phyloP scores from a whole-genome alignment of 805 yeast species.

The Ogataea methylovora region DNA sequence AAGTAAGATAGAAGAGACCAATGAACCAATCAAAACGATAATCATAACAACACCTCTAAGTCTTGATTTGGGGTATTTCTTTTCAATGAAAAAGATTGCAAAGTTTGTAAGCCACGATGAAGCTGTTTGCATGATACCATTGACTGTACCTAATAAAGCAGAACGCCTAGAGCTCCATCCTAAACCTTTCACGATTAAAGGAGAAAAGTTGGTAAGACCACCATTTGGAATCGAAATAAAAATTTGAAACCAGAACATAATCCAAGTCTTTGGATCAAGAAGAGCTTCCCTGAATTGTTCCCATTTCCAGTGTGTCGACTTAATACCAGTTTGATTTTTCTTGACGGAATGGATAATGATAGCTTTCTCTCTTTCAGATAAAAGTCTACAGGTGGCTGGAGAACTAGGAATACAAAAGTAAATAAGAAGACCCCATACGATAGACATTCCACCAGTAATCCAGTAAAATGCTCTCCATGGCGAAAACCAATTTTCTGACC shows the following conservation, averaged over 20 bases:
- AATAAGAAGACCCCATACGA: conserved; percentile 37
- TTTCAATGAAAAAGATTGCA: conserved; percentile 44
- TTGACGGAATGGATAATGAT: conserved; percentile 50
- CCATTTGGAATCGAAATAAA: conserved; percentile 51
- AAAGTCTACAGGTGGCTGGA: conserved; percentile 45
- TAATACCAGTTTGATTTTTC: conserved; percentile 53
- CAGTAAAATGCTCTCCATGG: conserved; percentile 58
- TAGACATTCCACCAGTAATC: conserved; percentile 51
- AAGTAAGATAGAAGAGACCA: conserved; percentile 22
- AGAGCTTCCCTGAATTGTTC: conserved; percentile 51
- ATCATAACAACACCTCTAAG: conserved; percentile 16
- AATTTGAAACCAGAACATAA: conserved; percentile 36
- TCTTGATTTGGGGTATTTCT: conserved; percentile 28
- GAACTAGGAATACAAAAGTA: conserved; percentile 39
- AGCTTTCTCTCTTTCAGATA: conserved; percentile 37
- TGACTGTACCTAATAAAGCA: conserved; percentile 28
- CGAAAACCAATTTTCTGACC: conserved; percentile 30
- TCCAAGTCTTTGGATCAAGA: conserved; percentile 43
- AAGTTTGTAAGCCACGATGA: conserved; percentile 24
- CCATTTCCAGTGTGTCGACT: conserved; percentile 45
- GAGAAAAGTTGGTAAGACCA: conserved; percentile 43
- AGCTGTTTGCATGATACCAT: conserved; percentile 24
- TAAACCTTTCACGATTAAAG: conserved; percentile 26
- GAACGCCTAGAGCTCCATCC: conserved; percentile 22
- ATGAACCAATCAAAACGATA: conserved; percentile 19